Percentiles rank a stretch among this genome's conserved stretches.
Conservation (phyloP, 2,329 filamentous ascomycete genomes). For the Epichloe uncinata region DNA sequence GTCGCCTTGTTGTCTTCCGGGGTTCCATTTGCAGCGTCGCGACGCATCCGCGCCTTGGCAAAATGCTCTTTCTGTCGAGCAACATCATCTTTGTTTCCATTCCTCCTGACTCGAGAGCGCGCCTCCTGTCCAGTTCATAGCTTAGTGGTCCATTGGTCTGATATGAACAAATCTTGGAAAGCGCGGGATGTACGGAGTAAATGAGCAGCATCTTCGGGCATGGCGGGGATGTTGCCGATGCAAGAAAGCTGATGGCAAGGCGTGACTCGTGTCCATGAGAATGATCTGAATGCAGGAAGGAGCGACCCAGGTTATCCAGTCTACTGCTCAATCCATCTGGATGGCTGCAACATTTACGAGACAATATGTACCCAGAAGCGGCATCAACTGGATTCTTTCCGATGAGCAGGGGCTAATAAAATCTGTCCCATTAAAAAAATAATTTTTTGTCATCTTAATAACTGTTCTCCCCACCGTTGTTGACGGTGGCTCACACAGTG, state of each 20-base stretch:
- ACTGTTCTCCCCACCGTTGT: too few species aligned
- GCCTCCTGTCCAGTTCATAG: constrained; percentile 31
- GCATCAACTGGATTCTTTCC: too few species aligned
- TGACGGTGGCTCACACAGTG: neutral
- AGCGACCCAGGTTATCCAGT: neutral
- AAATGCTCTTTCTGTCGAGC: constrained; percentile 26
- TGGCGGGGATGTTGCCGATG: neutral
- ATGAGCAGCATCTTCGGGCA: neutral
- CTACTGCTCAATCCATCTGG: too few species aligned
- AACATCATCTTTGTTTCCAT: constrained; percentile 19
- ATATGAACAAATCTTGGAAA: neutral
- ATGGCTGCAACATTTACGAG: too few species aligned
- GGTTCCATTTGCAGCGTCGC: neutral
- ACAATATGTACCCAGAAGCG: too few species aligned
- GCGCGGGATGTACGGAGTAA: neutral
- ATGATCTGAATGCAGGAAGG: neutral
- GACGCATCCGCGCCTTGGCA: constrained; percentile 19
- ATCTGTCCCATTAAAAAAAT: too few species aligned
- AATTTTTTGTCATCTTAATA: too few species aligned
- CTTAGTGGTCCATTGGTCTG: neutral
- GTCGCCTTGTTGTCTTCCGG: neutral
- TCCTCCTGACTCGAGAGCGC: constrained; percentile 22
- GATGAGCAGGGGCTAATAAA: too few species aligned
- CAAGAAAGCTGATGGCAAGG: neutral
- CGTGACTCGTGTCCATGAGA: neutral